These are phyloP conservation scores for Lentinula novae-zelandiae DNA, from an alignment of 1,284 basidiomycete genomes.

Conservation along the genomic window DNA sequence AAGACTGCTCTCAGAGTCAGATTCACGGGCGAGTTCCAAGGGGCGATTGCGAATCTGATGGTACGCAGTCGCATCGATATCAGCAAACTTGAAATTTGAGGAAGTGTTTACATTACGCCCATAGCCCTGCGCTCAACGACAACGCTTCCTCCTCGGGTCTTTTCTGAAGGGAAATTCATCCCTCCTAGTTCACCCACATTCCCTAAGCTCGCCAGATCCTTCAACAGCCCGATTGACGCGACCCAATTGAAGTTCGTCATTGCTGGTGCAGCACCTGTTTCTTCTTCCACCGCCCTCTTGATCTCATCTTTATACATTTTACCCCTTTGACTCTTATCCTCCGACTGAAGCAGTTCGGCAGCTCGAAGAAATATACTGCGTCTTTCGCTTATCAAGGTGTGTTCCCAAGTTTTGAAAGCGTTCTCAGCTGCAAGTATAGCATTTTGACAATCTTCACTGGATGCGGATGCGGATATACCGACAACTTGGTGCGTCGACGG, in stretches of 20 bases:
- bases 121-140: slow-evolving; percentile 29
- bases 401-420: slow-evolving; percentile 50
- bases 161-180: slow-evolving; percentile 26
- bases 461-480: slow-evolving; percentile 40
- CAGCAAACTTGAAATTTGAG: background rate
- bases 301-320: slow-evolving; percentile 35
- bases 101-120: slow-evolving; percentile 34
- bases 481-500: slow-evolving; percentile 38
- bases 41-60: slow-evolving; percentile 34
- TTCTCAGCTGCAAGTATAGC: slow-evolving; percentile 44
- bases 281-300: slow-evolving; percentile 29
- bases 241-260: slow-evolving; percentile 25
- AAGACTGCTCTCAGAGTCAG: slow-evolving; percentile 47
- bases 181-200: slow-evolving; percentile 25
- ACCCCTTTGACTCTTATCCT: slow-evolving; percentile 15
- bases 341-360: slow-evolving; percentile 37
- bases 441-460: slow-evolving; percentile 40
- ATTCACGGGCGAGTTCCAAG: slow-evolving; percentile 45
- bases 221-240: slow-evolving; percentile 21
- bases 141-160: slow-evolving; percentile 27
- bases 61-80: background rate
- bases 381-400: slow-evolving; percentile 31
- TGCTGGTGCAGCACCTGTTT: slow-evolving; percentile 32
- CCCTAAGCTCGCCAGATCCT: slow-evolving; percentile 23
- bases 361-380: slow-evolving; percentile 45